phyloP scores from a whole-genome alignment of 2,329 filamentous ascomycete genomes.

The Pseudocercospora cruenta region DNA sequence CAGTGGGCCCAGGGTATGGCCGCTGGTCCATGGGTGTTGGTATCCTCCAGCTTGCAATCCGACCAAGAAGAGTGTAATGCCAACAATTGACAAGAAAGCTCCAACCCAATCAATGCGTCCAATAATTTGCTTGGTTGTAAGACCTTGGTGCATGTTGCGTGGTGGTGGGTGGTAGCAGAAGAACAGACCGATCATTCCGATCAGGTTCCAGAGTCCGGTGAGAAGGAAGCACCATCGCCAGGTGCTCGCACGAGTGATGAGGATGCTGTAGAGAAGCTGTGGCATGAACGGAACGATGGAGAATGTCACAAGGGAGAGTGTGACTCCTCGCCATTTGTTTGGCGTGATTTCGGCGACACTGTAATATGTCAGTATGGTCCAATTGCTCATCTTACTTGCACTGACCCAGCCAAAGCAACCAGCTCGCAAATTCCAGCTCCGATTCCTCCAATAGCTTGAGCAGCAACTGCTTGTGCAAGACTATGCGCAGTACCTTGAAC shows the following conservation, averaged over 20 bases:
- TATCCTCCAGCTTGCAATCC: conserved; percentile 39
- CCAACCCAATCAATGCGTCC: conserved; percentile 55
- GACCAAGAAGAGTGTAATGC: conserved; percentile 56
- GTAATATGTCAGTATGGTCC: neutral
- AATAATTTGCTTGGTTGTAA: conserved; percentile 47
- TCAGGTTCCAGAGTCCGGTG: conserved; percentile 56
- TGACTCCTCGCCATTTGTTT: conserved; percentile 28
- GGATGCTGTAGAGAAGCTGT: conserved; percentile 63
- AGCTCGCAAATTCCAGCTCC: conserved; percentile 30
- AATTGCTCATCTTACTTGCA: neutral
- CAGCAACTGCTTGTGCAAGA: conserved; percentile 24
- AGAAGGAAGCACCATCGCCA: conserved; percentile 62
- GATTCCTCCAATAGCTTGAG: conserved; percentile 29
- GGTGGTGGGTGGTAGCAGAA: conserved; percentile 60
- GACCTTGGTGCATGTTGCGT: conserved; percentile 43
- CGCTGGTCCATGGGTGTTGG: conserved; percentile 30
- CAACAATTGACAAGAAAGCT: conserved; percentile 53
- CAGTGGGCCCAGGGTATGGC: conserved; percentile 33
- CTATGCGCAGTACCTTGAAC: conserved; percentile 25
- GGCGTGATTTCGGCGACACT: conserved; percentile 33
- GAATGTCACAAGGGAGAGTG: conserved; percentile 53
- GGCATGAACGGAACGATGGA: conserved; percentile 66
- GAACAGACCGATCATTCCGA: conserved; percentile 55
- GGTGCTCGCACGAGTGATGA: conserved; percentile 51
- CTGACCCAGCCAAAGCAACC: conserved; percentile 29